A percentile compares a stretch with the other conserved stretches of the same genome.
These are phyloP conservation scores for Aspergillus hiratsukae DNA, from an alignment of 2,329 filamentous ascomycete species.

Conservation along the genomic window DNA sequence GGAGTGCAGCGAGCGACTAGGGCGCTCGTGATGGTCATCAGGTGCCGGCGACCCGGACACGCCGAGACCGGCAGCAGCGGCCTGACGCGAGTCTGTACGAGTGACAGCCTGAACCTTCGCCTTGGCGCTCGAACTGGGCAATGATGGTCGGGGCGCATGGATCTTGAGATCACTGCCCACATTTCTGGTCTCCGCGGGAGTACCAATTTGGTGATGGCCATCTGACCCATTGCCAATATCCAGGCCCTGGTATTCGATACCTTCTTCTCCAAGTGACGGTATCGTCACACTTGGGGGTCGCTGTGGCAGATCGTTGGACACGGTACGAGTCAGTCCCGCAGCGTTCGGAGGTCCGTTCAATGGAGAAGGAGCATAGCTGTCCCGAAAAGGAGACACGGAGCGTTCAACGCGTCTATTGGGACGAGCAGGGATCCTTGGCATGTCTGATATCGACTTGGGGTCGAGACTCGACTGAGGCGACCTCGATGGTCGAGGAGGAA, in stretches of 20 bases:
- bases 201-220: slow-evolving; percentile 30
- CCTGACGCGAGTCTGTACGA: slow-evolving; percentile 82
- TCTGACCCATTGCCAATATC: slow-evolving; percentile 43
- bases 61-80: slow-evolving; percentile 79
- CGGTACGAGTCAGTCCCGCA: slow-evolving; percentile 27
- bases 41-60: slow-evolving; percentile 48
- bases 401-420: slow-evolving; percentile 65
- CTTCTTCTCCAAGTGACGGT: slow-evolving; percentile 84
- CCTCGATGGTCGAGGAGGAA: slow-evolving; percentile 61
- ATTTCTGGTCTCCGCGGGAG: slow-evolving; percentile 70
- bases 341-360: slow-evolving; percentile 64
- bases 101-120: slow-evolving; percentile 79
- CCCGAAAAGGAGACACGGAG: slow-evolving; percentile 70
- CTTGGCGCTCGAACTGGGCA: slow-evolving; percentile 76
- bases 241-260: slow-evolving; percentile 74
- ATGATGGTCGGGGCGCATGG: slow-evolving; percentile 81
- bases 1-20: slow-evolving; percentile 56
- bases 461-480: slow-evolving; percentile 42
- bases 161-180: slow-evolving; percentile 78
- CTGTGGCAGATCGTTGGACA: slow-evolving; percentile 36
- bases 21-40: slow-evolving; percentile 48
- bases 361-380: slow-evolving; percentile 79
- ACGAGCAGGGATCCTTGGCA: slow-evolving; percentile 74
- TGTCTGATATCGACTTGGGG: slow-evolving; percentile 42
- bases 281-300: slow-evolving; percentile 75